Base-by-base conservation (phyloP, 2,329 filamentous ascomycete species). In the Xylariomycetidae sp. region DNA sequence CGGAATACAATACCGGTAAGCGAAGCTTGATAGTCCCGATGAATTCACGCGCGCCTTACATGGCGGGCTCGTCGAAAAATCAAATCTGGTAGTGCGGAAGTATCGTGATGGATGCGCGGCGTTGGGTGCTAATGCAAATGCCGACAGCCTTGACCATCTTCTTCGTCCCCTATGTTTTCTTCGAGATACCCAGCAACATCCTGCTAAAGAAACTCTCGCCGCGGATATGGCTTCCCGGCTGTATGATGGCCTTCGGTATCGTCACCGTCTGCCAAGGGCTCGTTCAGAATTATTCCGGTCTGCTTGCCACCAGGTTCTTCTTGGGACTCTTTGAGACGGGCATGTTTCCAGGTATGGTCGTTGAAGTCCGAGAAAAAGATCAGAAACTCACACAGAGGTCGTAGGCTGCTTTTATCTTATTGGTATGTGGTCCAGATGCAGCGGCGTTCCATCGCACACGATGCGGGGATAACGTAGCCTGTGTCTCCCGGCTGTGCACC, bases 171-270 rank as follows among this genome's bases (percentile, higher is more conserved):
- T 90, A 89, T 54, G 68, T 85, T 47, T 50, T 85, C 34, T 72
- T 76, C 47, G 80, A 86, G 63, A 85, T 89, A 36, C 82, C 81
- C 0, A 82, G 78, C 45, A 85, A 85, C 52, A 74, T 88, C 34
- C 60, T 88, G 17, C 64, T 89, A 31, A 88, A 88, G 64, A 61
- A 60, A 13, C 49, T 59, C 31, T 54, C 70, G 62, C 53, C 56
- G 5, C 49, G 48, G 10, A 36, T 56, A 40, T 58, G 56, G 85
- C 69, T 94, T 16, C 80, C 82, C 4, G 55, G 77, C 33, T 94
- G 89, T 64, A 94, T 94, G 83, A 84, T 90, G 44, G 64, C 77
- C 37, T 96, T 94, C 47, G 85, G 87, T 8, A 64, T 94, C 15
- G 74, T 82, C 27, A 86, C 83, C 14, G 68, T 85, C 23, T 73